Evolutionary conservation across 2,329 filamentous ascomycete genomes (phyloP).

Genomic region (Dothiorella sarmentorum): DNA sequence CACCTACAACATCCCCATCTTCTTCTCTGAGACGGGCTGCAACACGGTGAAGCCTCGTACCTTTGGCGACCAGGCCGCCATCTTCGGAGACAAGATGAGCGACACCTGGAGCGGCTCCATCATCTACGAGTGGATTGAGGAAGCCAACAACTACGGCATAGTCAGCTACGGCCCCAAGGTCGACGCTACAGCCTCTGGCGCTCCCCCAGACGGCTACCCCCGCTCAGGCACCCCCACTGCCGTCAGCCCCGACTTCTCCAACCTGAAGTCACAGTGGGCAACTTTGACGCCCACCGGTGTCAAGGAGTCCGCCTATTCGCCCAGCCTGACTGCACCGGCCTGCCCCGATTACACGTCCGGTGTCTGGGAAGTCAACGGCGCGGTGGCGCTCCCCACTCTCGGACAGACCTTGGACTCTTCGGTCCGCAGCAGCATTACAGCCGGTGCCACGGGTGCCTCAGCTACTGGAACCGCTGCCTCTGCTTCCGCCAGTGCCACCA

Average conservation of each 20-base stretch:
- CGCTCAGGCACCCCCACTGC: conserved; percentile 72
- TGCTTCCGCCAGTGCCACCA: conserved; percentile 15
- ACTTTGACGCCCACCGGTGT: conserved; percentile 68
- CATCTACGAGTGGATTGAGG: conserved; percentile 68
- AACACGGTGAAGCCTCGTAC: conserved; percentile 57
- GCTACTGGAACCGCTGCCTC: conserved; percentile 8
- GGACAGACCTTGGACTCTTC: conserved; percentile 46
- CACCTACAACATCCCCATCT: conserved; percentile 76
- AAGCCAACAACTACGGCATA: conserved; percentile 74
- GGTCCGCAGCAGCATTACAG: conserved; percentile 21
- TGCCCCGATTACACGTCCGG: conserved; percentile 68
- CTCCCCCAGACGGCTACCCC: conserved; percentile 64
- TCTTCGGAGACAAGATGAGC: conserved; percentile 72
- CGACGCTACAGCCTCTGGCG: conserved; percentile 40
- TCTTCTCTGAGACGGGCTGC: conserved; percentile 88
- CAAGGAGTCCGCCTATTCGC: conserved; percentile 61
- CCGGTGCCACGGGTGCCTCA: conserved; percentile 14
- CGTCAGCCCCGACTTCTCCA: conserved; percentile 71
- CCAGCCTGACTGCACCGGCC: conserved; percentile 57
- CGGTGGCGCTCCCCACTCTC: conserved; percentile 65
- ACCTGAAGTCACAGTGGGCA: conserved; percentile 74
- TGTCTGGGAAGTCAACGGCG: conserved; percentile 71
- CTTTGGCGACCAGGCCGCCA: conserved; percentile 70
- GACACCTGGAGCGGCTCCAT: conserved; percentile 72
- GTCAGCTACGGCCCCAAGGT: conserved; percentile 68